These are phyloP conservation scores for Orbilia blumenaviensis DNA, from an alignment of 2,329 filamentous ascomycete genomes.

Conservation along the genomic window DNA sequence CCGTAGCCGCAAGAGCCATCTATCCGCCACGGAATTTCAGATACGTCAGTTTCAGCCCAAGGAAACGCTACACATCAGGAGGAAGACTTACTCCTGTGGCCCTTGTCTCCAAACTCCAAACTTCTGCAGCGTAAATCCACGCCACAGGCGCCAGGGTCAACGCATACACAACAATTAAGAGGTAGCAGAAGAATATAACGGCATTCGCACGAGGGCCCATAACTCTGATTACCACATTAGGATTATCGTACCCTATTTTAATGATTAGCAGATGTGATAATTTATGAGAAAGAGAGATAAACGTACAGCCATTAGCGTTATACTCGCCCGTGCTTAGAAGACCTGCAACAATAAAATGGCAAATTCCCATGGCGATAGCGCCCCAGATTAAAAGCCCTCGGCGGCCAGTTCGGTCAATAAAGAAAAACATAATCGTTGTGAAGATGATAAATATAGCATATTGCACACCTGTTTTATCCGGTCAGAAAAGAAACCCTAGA, in stretches of 20 bases:
- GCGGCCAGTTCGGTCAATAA: constrained; percentile 66
- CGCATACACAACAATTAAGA: constrained; percentile 68
- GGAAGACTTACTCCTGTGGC: constrained; percentile 43
- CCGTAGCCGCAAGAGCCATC: constrained; percentile 62
- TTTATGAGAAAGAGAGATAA: constrained; percentile 60
- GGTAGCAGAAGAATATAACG: constrained; percentile 73
- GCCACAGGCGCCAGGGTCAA: constrained; percentile 65
- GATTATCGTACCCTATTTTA: constrained; percentile 61
- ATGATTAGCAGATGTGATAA: background rate
- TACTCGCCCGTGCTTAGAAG: constrained; percentile 65
- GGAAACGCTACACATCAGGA: background rate
- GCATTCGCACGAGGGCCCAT: constrained; percentile 66
- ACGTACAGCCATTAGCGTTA: background rate
- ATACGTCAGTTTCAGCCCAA: background rate
- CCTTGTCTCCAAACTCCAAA: constrained; percentile 58
- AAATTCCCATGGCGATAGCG: constrained; percentile 63
- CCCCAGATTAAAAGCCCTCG: constrained; percentile 64
- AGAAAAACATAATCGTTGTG: constrained; percentile 65
- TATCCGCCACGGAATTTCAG: background rate
- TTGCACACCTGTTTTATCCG: constrained; percentile 62
- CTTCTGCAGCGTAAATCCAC: constrained; percentile 66
- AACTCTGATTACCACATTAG: constrained; percentile 65
- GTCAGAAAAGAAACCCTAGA: background rate
- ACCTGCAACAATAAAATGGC: constrained; percentile 68
- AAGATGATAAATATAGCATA: constrained; percentile 69